Evolutionary conservation across 441 rosid genomes (phyloP), one percentile per base, ranked within the genome.

Genomic region (Populus trichocarpa): DNA sequence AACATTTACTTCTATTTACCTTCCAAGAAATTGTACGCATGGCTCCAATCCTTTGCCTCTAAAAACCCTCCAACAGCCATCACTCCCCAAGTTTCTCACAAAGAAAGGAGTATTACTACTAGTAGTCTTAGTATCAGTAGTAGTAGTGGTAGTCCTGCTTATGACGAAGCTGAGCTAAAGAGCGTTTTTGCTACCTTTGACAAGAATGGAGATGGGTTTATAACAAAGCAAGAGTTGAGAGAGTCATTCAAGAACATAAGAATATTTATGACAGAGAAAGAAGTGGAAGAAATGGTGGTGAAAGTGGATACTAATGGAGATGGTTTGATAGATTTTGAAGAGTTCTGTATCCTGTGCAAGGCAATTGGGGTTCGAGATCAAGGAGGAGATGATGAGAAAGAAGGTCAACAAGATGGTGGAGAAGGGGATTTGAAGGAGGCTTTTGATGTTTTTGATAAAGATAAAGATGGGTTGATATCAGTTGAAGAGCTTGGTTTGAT

Each of bases 391-490:
- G 68, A 67, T 1, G 80, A 35, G 8, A 59, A 5, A 18, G 70
- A 12, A 72, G 76, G 68, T 16, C 12, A n/a, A 8, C 23, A n/a
- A 69, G 83, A 70, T 2, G 85, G 71, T 6, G 84, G 50, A 10
- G 89, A 82, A 26, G 83, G 3, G 13, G 84, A 81, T 42, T 72
- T 90, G 82, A 87, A 81, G 76, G 89, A 88, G 32, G 96, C 88
- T 69, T 90, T 91, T 35, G 89, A 90, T n/a, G 89, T 91, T 82
- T 90, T 91, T 65, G 96, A 90, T 20, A 83, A 73, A 71, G 86
- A 91, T 69, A 80, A 79, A 76, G 90, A 91, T 71, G 93, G 93
- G 77, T 71, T 85, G 65, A 91, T 91, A 23, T 82, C 92, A 2
- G 91, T 82, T 66, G 91, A 88, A 79, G 96, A 91, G 81, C 78